Conservation (phyloP, 2,329 filamentous ascomycete species). For the Stagonosporopsis rhizophila region DNA sequence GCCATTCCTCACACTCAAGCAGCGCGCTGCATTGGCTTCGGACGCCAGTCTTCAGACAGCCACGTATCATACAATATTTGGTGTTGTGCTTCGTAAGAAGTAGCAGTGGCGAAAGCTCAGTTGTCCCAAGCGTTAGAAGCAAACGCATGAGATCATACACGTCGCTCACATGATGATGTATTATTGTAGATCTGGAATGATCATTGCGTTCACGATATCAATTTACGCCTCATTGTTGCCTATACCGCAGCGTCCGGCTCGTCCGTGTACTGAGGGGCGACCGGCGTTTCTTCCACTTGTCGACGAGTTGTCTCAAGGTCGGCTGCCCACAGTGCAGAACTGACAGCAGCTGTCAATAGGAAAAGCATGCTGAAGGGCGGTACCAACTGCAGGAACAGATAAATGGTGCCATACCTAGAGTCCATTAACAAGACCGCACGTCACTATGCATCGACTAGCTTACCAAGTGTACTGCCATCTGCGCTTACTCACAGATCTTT, state of each 20-base stretch:
- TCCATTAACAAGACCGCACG: constrained; percentile 15
- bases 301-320: constrained; percentile 66
- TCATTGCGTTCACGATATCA: background rate
- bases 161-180: background rate
- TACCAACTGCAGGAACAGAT: constrained; percentile 84
- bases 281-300: constrained; percentile 30
- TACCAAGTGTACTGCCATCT: constrained; percentile 87
- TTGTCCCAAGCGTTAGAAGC: background rate
- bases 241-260: constrained; percentile 36
- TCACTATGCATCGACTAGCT: constrained; percentile 1
- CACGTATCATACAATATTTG: background rate
- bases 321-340: constrained; percentile 85
- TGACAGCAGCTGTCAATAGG: constrained; percentile 83
- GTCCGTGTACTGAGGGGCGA: constrained; percentile 38
- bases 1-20: background rate
- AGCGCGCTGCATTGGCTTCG: background rate
- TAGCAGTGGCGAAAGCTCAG: constrained; percentile 2
- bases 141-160: background rate
- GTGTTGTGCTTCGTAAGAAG: background rate
- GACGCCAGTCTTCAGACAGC: background rate
- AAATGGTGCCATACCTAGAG: constrained; percentile 78
- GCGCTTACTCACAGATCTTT: constrained; percentile 70
- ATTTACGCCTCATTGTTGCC: background rate
- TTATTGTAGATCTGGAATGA: background rate
- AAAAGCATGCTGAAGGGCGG: constrained; percentile 95